Evolutionary conservation across 2,329 filamentous ascomycete species (phyloP).

Genomic region (Diaporthe citri): DNA sequence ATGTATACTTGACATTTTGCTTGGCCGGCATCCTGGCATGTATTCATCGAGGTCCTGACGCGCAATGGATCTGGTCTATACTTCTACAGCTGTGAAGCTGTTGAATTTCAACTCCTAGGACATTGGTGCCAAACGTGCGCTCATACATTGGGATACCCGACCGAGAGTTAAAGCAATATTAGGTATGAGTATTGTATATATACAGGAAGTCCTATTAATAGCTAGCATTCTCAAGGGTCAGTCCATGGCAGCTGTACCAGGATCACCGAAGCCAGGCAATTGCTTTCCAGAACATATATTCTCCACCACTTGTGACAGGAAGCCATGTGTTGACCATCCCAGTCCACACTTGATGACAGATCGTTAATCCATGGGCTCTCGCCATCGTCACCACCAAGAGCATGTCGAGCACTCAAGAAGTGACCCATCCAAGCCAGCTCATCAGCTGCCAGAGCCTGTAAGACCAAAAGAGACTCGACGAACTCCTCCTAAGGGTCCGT

Average conservation of each 20-base stretch:
- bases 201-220: neutral
- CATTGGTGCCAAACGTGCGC: neutral
- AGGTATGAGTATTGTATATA: neutral
- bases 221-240: neutral
- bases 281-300: neutral
- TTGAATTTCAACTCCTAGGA: no score
- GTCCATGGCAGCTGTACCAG: neutral
- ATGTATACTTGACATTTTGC: no score
- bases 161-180: no score
- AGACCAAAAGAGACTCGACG: neutral
- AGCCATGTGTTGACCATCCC: neutral
- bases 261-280: neutral
- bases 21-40: neutral
- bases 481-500: slow-evolving; percentile 16
- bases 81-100: no score
- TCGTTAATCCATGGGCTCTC: neutral
- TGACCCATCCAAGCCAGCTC: neutral
- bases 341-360: neutral
- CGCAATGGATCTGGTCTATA: no score
- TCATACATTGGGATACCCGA: neutral
- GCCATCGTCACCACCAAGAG: neutral
- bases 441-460: neutral
- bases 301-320: neutral
- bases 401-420: neutral
- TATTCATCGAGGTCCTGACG: neutral